These are phyloP conservation scores for Piloderma croceum DNA, from an alignment of 768 basidiomycete genomes.

Conservation along the genomic window DNA sequence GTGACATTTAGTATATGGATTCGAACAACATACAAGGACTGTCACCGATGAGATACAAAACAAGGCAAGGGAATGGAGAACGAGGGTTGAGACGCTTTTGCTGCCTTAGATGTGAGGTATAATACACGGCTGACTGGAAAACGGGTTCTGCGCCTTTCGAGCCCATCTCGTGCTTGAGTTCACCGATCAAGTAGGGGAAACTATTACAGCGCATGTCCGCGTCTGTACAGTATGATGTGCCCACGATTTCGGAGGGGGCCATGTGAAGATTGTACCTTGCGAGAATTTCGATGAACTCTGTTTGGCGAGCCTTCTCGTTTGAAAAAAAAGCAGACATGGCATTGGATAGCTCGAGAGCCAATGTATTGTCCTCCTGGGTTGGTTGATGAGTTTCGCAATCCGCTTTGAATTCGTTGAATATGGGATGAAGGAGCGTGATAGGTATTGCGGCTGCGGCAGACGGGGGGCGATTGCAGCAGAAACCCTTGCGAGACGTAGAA, in stretches of 20 bases:
- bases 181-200: conserved; percentile 13
- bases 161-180: conserved; percentile 20
- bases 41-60: conserved; percentile 21
- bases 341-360: conserved; percentile 11
- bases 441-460: too few relatives aligned
- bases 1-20: not conserved
- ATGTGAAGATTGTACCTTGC: conserved; percentile 7
- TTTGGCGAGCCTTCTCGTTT: conserved; percentile 10
- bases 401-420: conserved; percentile 23
- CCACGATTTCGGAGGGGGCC: too few relatives aligned
- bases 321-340: conserved; percentile 19
- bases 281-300: conserved; percentile 7
- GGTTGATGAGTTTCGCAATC: conserved; percentile 18
- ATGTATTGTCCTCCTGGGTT: conserved; percentile 17
- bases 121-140: conserved; percentile 19
- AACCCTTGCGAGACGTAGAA: too few relatives aligned
- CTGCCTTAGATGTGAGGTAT: conserved; percentile 13
- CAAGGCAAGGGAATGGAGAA: conserved; percentile 23
- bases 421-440: too few relatives aligned
- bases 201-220: conserved; percentile 14
- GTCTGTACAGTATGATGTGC: conserved; percentile 11
- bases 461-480: too few relatives aligned
- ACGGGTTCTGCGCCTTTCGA: conserved; percentile 18
- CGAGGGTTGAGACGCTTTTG: conserved; percentile 2
- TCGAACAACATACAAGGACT: too few relatives aligned